A percentile compares a stretch with the other conserved stretches of the same genome.
Evolutionary conservation across 1,139 yeast species (phyloP).

Genomic region (Hyphopichia burtonii): DNA sequence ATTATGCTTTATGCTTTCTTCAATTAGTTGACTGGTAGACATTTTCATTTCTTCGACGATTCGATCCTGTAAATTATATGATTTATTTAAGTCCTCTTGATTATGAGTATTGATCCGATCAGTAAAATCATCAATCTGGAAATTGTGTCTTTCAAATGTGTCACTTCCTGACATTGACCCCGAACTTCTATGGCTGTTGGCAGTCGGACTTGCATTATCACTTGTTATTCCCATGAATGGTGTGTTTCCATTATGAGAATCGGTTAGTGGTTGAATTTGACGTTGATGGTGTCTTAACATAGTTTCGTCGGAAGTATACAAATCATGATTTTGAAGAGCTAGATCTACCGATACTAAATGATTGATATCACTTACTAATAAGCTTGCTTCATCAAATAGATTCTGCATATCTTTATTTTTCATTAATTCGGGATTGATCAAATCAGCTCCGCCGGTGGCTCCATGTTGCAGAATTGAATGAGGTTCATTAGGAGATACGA

Average conservation of each 20-base stretch:
- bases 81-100: background rate
- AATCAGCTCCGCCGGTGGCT: background rate
- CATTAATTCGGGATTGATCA: background rate
- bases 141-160: constrained; percentile 13
- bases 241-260: background rate
- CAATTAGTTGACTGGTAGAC: constrained; percentile 21
- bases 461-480: background rate
- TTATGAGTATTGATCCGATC: constrained; percentile 8
- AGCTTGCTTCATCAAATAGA: constrained; percentile 50
- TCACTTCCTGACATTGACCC: constrained; percentile 7
- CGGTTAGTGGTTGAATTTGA: background rate
- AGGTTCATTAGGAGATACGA: constrained; percentile 18
- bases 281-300: background rate
- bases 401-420: constrained; percentile 15
- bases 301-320: background rate
- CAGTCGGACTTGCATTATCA: background rate
- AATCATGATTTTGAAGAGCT: constrained; percentile 5
- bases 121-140: constrained; percentile 16
- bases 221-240: background rate
- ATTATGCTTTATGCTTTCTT: constrained; percentile 22
- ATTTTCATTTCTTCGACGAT: constrained; percentile 3
- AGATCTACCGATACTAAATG: constrained; percentile 29
- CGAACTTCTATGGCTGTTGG: background rate
- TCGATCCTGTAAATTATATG: background rate
- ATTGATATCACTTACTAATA: constrained; percentile 50